phyloP scores from a whole-genome alignment of 805 yeast species.

The Kodamaea leandrae region DNA sequence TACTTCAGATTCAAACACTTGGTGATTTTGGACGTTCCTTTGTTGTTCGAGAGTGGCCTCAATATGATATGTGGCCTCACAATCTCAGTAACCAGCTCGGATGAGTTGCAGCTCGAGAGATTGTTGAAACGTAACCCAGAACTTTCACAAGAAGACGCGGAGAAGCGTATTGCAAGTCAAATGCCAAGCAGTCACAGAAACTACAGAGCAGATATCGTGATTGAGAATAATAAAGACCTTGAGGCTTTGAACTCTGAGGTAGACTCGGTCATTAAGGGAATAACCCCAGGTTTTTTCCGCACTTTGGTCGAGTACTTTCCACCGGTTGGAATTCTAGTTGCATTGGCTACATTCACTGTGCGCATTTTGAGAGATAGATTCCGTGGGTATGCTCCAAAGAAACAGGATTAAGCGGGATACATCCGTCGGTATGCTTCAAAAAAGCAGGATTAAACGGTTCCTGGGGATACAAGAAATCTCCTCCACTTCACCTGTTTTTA shows the following conservation, averaged over 20 bases:
- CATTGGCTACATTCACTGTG: constrained; percentile 8
- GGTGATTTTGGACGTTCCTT: constrained; percentile 85
- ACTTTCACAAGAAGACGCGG: constrained; percentile 62
- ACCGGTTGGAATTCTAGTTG: constrained; percentile 16
- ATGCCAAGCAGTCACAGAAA: constrained; percentile 62
- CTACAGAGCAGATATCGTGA: constrained; percentile 57
- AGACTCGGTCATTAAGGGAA: constrained; percentile 21
- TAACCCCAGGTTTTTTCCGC: constrained; percentile 31
- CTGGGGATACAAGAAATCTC: too few species aligned
- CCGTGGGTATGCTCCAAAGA: constrained; percentile 8
- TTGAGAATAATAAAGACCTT: constrained; percentile 54
- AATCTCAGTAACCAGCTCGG: constrained; percentile 63
- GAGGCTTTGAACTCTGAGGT: constrained; percentile 22
- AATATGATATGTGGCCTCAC: constrained; percentile 68
- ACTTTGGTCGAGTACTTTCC: constrained; percentile 14
- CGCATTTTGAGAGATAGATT: constrained; percentile 9
- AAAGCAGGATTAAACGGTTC: too few species aligned
- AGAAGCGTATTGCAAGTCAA: constrained; percentile 71
- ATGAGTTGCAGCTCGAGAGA: constrained; percentile 59
- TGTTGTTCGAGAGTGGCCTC: constrained; percentile 77
- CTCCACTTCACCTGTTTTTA: background rate
- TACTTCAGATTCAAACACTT: constrained; percentile 58
- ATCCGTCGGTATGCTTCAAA: too few species aligned
- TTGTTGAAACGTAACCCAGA: constrained; percentile 66
- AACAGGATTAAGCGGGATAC: background rate